These are phyloP conservation scores for Citrullus amarus DNA, from an alignment of 306 rosid species.

Conservation along the genomic window DNA sequence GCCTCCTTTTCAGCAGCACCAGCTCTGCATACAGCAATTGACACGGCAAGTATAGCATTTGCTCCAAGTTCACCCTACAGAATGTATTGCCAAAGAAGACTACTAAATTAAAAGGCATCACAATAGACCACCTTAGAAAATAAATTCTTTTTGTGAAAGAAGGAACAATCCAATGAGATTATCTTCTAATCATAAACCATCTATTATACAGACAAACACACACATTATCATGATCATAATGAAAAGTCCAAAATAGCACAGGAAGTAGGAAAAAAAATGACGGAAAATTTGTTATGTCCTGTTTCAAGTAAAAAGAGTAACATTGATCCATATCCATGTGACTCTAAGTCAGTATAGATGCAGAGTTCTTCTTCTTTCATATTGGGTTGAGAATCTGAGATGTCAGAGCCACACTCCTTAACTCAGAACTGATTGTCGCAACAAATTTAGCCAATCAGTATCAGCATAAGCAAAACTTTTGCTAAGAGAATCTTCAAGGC, in stretches of 20 bases:
- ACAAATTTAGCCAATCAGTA: background rate
- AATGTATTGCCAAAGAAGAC: conserved; percentile 3
- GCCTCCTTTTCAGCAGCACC: conserved; percentile 93
- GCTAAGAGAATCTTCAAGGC: background rate
- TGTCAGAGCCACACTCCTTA: background rate
- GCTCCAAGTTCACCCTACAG: conserved; percentile 80
- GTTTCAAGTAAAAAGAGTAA: background rate
- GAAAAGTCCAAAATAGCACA: background rate
- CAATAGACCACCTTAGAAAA: background rate
- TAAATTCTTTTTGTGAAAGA: background rate
- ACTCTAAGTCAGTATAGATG: background rate
- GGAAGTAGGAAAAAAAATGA: background rate
- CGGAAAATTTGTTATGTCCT: background rate
- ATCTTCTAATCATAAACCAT: background rate
- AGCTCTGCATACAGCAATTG: conserved; percentile 87
- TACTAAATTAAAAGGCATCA: conserved; percentile 2
- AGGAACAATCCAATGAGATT: background rate
- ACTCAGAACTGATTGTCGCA: background rate
- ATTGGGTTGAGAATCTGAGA: background rate
- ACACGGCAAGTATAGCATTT: conserved; percentile 88
- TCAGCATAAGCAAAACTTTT: background rate
- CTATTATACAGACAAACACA: background rate
- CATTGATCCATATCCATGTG: background rate
- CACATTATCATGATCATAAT: background rate
- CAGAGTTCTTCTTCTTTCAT: background rate